Percentiles rank a stretch among this genome's conserved stretches.
These are phyloP conservation scores for Aaosphaeria pasadenensis DNA, from an alignment of 2,329 filamentous ascomycete genomes.

Conservation along the genomic window DNA sequence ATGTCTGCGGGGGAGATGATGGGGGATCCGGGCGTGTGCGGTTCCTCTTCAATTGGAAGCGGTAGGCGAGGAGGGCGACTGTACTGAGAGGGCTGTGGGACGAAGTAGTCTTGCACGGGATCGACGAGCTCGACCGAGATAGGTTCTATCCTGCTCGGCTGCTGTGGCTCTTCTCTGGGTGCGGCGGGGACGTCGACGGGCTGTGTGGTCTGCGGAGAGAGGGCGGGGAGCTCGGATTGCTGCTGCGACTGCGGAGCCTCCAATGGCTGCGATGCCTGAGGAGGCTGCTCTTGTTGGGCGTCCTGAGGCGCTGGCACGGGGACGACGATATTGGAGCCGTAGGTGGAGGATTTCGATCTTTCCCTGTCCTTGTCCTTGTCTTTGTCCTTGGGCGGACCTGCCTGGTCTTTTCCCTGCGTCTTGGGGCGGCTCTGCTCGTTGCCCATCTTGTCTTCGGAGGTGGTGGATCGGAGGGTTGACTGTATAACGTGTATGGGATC, in stretches of 20 bases:
- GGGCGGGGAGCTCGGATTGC: conserved; percentile 3
- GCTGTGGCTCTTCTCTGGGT: conserved; percentile 13
- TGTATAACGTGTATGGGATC: conserved; percentile 29
- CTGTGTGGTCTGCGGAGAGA: conserved; percentile 28
- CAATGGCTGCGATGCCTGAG: not conserved
- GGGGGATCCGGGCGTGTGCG: conserved; percentile 84
- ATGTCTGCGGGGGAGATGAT: conserved; percentile 72
- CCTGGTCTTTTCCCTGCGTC: not conserved
- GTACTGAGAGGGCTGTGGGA: conserved; percentile 43
- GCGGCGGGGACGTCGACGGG: conserved; percentile 39
- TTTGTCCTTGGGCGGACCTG: conserved; percentile 4
- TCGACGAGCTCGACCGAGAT: conserved; percentile 24
- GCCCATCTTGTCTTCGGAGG: conserved; percentile 34
- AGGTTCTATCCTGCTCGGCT: conserved; percentile 6
- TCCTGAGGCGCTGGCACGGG: too few relatives aligned
- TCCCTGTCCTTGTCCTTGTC: not conserved
- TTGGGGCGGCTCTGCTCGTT: conserved; percentile 39
- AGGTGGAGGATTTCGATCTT: too few relatives aligned
- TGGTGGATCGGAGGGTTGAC: conserved; percentile 16
- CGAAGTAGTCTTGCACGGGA: conserved; percentile 34
- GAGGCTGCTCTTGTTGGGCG: not conserved
- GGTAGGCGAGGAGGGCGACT: conserved; percentile 81
- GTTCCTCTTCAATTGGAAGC: conserved; percentile 88
- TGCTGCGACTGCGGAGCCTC: conserved; percentile 4
- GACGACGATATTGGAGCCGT: too few relatives aligned